Base-by-base conservation (phyloP, 2,329 filamentous ascomycete species). In the Cladobotryum protrusum region DNA sequence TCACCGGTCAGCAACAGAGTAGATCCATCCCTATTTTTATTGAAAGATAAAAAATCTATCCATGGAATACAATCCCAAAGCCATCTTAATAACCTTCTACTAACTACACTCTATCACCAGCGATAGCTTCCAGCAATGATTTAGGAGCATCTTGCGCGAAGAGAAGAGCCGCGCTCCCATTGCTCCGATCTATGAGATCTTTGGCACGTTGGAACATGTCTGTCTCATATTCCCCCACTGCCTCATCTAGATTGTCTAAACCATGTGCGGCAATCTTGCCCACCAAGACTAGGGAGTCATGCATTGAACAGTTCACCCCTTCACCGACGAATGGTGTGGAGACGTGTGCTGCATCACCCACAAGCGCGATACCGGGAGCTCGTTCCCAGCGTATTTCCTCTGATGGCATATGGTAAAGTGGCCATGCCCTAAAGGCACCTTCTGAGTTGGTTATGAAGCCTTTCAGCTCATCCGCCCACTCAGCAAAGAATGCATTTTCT, bases 261-360 rank as follows among this genome's bases (percentile, higher is more conserved):
- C 48, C 43, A 29, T 35, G 41, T 19, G 47, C 36, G 15, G 24
- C 24, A 14, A 50, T 50, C 7, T 32, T 4, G 8, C 17, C 20
- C n/a, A 29, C 24, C 9, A 50, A 18, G 4, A 42, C 43, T 15
- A 42, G 32, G 7, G 48, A 40, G 37, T 46, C 35, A 33, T 47
- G 32, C 48, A 50, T 47, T 8, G 48, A 33, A 8, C 43, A 47
- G 18, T 50, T 50, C 33, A 50, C 48, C 19, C 48, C 48, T 12
- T 49, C 48, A 37, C 48, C 48, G 42, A 45, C 43, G 6, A 48
- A 48, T 2, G 48, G 48, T 5, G 41, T 45, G 13, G 48, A 45
- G 1, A 49, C 15, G 8, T 49, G 43, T 9, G 48, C 43, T 5
- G 48, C 48, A 17, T 49, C 48, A 4, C 48, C 48, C 2, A 49